Conservation (phyloP, 225 moss, liverwort and hornwort species). For the Marchantia paleacea region DNA sequence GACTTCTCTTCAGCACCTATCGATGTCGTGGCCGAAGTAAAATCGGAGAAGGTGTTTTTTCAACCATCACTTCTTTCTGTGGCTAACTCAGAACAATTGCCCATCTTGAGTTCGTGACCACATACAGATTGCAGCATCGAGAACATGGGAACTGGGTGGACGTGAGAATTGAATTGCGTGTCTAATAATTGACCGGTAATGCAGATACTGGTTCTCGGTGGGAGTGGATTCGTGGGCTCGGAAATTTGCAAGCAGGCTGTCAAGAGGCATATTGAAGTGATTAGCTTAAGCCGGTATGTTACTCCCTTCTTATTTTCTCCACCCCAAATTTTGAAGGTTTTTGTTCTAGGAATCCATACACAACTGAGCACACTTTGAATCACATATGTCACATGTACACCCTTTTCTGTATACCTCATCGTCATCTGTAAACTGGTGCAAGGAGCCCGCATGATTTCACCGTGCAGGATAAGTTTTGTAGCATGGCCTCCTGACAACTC, state of each 20-base stretch:
- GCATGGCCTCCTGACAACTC: no score
- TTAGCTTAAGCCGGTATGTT: constrained; percentile 77
- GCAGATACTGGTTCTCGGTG: constrained; percentile 92
- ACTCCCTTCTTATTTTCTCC: neutral
- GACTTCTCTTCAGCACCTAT: constrained; percentile 40
- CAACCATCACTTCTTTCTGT: neutral
- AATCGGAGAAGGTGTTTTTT: constrained; percentile 35
- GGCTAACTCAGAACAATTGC: neutral
- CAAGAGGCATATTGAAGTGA: constrained; percentile 61
- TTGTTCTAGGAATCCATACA: no score
- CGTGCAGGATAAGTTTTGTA: no score
- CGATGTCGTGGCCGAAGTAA: constrained; percentile 44
- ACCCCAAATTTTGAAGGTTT: no score
- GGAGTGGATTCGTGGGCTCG: constrained; percentile 88
- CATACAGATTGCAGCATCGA: neutral
- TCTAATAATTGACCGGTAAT: neutral
- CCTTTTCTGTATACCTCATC: no score
- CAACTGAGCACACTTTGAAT: no score
- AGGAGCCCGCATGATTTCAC: no score
- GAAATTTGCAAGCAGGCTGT: constrained; percentile 72
- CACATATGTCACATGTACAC: no score
- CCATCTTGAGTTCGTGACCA: neutral
- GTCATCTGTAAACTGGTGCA: no score
- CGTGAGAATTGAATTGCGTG: neutral
- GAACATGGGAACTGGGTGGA: neutral